Percentiles rank a stretch among this genome's conserved stretches.
Conservation (phyloP, 2,329 filamentous ascomycete species). For the Aspergillus calidoustus region DNA sequence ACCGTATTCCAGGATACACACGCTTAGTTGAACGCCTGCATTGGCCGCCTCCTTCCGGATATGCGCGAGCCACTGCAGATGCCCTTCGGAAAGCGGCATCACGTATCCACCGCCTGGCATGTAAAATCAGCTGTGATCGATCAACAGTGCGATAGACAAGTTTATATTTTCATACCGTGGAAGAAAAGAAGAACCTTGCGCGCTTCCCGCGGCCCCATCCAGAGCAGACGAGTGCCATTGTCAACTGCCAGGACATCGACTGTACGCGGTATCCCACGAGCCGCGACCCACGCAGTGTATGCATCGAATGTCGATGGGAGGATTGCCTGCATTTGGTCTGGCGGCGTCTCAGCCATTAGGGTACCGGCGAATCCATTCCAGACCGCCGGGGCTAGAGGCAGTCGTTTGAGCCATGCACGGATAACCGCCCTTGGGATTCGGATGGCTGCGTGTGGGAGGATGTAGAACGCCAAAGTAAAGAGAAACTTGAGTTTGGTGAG, state of each 20-base stretch:
- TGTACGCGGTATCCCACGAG: neutral
- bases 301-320: conserved; percentile 26
- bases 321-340: conserved; percentile 23
- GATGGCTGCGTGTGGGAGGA: neutral
- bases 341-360: conserved; percentile 21
- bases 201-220: conserved; percentile 21
- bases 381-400: neutral
- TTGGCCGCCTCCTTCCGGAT: conserved; percentile 15
- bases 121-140: neutral
- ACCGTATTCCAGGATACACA: conserved; percentile 27
- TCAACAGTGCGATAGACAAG: neutral
- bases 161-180: conserved; percentile 20
- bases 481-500: neutral
- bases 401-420: conserved; percentile 2
- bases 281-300: conserved; percentile 22
- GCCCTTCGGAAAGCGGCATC: conserved; percentile 28
- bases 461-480: neutral
- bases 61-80: conserved; percentile 30
- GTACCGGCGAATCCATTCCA: conserved; percentile 3
- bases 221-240: conserved; percentile 20
- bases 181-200: conserved; percentile 28
- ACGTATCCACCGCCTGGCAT: conserved; percentile 29
- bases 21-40: conserved; percentile 17
- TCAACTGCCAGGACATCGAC: neutral
- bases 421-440: neutral